phyloP scores from a whole-genome alignment of 768 basidiomycete species.

The Naganishia vishniacii region DNA sequence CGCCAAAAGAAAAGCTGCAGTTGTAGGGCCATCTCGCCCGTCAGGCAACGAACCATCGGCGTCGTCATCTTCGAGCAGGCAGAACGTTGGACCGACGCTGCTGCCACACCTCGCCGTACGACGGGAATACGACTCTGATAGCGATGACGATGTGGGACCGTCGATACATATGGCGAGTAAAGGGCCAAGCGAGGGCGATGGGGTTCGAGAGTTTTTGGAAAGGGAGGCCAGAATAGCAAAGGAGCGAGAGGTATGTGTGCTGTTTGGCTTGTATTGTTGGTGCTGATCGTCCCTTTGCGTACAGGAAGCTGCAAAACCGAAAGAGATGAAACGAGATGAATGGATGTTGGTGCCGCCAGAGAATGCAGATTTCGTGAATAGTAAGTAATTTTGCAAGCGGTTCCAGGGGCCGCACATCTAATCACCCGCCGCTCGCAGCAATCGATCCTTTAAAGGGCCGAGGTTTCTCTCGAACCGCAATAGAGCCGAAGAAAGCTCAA shows the following conservation, averaged over 20 bases:
- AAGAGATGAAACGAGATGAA: slow-evolving; percentile 75
- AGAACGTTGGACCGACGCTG: slow-evolving; percentile 38
- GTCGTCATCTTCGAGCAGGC: neutral
- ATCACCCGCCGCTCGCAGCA: slow-evolving; percentile 51
- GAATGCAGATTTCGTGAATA: slow-evolving; percentile 67
- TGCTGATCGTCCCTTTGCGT: neutral
- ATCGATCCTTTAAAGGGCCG: slow-evolving; percentile 81
- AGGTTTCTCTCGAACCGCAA: slow-evolving; percentile 59
- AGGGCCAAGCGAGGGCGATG: slow-evolving; percentile 52
- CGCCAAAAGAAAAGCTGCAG: slow-evolving; percentile 49
- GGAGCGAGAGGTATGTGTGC: slow-evolving; percentile 55
- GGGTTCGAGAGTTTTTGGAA: slow-evolving; percentile 75
- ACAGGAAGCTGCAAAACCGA: slow-evolving; percentile 72
- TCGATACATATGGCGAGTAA: slow-evolving; percentile 54
- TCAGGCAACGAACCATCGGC: neutral
- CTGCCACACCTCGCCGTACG: slow-evolving; percentile 56
- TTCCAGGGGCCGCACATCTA: neutral
- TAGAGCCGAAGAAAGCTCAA: slow-evolving; percentile 50
- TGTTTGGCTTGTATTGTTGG: neutral
- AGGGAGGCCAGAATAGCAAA: slow-evolving; percentile 71
- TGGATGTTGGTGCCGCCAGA: slow-evolving; percentile 98
- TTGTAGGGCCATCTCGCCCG: slow-evolving; percentile 36
- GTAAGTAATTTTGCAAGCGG: slow-evolving; percentile 50
- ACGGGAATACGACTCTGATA: slow-evolving; percentile 54
- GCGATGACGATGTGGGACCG: slow-evolving; percentile 75